Percentiles rank a stretch among this genome's conserved stretches.
phyloP scores from a whole-genome alignment of 164 flowering plant genomes.

The Tinospora cordifolia region DNA sequence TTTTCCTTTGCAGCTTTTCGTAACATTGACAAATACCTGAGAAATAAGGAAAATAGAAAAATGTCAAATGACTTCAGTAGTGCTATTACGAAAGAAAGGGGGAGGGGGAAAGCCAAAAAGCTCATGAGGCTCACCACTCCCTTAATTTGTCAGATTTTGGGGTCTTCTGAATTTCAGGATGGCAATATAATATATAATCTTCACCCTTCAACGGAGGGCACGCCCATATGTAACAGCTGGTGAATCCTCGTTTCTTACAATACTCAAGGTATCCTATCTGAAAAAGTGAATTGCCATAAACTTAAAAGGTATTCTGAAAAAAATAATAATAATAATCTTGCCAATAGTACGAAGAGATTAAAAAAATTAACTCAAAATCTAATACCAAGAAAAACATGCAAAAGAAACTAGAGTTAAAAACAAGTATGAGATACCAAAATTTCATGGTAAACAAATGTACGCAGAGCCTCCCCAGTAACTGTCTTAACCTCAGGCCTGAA shows the following conservation, averaged over 20 bases:
- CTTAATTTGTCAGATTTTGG: conserved; percentile 96
- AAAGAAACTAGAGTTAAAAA: neutral
- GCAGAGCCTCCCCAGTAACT: conserved; percentile 86
- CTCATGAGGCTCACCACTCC: conserved; percentile 65
- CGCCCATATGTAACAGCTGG: conserved; percentile 99
- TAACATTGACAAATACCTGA: conserved; percentile 90
- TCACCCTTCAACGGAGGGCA: conserved; percentile 99
- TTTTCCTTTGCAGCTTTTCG: conserved; percentile 79
- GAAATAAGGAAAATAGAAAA: conserved; percentile 9
- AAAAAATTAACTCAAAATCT: neutral
- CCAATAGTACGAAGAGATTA: neutral
- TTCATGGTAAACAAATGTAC: conserved; percentile 97
- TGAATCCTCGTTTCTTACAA: conserved; percentile 89
- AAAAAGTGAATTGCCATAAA: conserved; percentile 6
- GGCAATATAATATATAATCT: conserved; percentile 95
- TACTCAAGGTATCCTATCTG: conserved; percentile 98
- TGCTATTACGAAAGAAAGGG: neutral
- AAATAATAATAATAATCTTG: neutral
- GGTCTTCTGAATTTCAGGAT: conserved; percentile 97
- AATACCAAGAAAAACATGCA: neutral
- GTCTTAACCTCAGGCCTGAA: conserved; percentile 91
- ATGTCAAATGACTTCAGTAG: neutral
- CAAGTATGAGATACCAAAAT: conserved; percentile 48
- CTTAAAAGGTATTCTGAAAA: neutral
- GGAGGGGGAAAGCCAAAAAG: conserved; percentile 1